phyloP scores from a whole-genome alignment of 2,329 filamentous ascomycete genomes.

The Teratosphaeria gauchensis region DNA sequence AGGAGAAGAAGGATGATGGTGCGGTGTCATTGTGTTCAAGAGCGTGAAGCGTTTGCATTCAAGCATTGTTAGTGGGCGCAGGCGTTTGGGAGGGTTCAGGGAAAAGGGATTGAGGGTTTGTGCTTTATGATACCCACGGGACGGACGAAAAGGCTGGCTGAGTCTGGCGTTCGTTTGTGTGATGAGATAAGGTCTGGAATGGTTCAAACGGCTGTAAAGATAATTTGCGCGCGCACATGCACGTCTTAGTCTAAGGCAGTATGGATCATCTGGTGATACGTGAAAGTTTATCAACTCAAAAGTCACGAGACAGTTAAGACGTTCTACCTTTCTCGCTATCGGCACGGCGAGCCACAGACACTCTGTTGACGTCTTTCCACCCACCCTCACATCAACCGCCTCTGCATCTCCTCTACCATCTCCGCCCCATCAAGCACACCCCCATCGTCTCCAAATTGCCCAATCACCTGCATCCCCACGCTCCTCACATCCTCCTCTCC shows the following conservation, averaged over 20 bases:
- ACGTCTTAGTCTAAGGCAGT: too few species aligned
- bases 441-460: slow-evolving; percentile 70
- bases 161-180: background rate
- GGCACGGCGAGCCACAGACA: too few species aligned
- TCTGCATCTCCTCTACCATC: too few species aligned
- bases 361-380: too few species aligned
- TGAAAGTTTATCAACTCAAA: too few species aligned
- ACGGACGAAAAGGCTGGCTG: background rate
- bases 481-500: slow-evolving; percentile 28
- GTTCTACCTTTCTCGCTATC: too few species aligned
- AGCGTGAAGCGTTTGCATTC: background rate
- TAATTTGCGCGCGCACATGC: too few species aligned
- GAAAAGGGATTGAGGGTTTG: background rate
- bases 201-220: too few species aligned
- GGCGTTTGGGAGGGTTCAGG: background rate
- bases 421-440: slow-evolving; percentile 52
- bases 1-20: background rate
- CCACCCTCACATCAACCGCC: too few species aligned
- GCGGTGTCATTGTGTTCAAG: background rate
- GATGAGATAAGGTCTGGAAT: too few species aligned
- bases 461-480: slow-evolving; percentile 64
- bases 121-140: background rate
- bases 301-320: too few species aligned
- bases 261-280: too few species aligned
- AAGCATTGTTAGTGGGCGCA: background rate